Conservation (phyloP, 352 stramenopile species). For the Pythium insidiosum region DNA sequence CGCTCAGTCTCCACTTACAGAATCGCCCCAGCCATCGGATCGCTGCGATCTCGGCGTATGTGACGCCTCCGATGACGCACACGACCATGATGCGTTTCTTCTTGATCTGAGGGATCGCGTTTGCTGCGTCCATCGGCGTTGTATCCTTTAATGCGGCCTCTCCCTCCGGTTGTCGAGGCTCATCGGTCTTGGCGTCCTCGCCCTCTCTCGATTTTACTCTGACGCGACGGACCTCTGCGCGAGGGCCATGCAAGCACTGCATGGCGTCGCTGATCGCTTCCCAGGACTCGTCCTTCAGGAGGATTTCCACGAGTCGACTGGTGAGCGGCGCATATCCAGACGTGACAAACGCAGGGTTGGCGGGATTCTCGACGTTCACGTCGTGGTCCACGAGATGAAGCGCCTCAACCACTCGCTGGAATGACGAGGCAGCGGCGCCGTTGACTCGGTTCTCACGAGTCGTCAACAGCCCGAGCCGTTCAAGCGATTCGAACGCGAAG, state of each 20-base stretch:
- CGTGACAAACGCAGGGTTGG: slow-evolving; percentile 59
- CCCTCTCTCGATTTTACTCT: neutral
- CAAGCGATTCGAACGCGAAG: slow-evolving; percentile 62
- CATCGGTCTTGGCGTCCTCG: no score
- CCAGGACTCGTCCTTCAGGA: slow-evolving; percentile 45
- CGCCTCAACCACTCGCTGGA: slow-evolving; percentile 2
- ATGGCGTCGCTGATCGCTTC: slow-evolving; percentile 37
- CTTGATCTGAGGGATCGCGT: no score
- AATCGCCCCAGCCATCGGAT: slow-evolving; percentile 63
- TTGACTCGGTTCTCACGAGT: no score
- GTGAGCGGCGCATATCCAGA: slow-evolving; percentile 66
- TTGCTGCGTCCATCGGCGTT: slow-evolving; percentile 19
- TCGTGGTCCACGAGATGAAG: slow-evolving; percentile 49
- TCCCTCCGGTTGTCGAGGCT: slow-evolving; percentile 4
- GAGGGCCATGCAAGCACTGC: slow-evolving; percentile 36
- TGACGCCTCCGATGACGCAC: slow-evolving; percentile 62
- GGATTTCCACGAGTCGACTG: slow-evolving; percentile 55
- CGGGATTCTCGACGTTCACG: slow-evolving; percentile 41
- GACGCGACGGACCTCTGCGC: slow-evolving; percentile 36
- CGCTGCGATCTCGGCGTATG: slow-evolving; percentile 64
- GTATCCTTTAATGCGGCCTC: slow-evolving; percentile 12
- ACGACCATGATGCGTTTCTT: no score
- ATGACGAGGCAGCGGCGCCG: no score
- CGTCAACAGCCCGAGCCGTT: slow-evolving; percentile 40
- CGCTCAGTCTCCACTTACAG: slow-evolving; percentile 50